Conservation (phyloP, 192 early-diverging fungal genomes). For the Coemansia guatemalensis region DNA sequence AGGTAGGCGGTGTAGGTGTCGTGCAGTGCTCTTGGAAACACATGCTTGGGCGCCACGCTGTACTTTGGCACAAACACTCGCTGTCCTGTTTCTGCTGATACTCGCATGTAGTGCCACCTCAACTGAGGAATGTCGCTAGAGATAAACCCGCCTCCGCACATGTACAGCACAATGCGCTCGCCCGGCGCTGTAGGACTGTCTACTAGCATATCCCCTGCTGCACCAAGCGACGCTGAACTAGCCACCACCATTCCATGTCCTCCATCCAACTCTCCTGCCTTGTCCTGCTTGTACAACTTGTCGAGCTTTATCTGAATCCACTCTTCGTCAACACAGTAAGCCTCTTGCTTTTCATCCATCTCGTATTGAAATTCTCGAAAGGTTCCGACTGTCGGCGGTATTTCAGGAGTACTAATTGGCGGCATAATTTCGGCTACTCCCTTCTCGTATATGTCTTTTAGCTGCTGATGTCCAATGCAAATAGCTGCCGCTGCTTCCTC, state of each 20-base stretch:
- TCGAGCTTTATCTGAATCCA: slow-evolving; percentile 2
- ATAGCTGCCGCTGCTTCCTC: slow-evolving; percentile 4
- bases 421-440: neutral
- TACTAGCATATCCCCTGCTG: neutral
- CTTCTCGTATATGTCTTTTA: neutral
- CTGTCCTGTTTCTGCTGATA: slow-evolving; percentile 18
- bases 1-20: slow-evolving; percentile 25
- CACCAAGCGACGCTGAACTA: neutral
- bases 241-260: slow-evolving; percentile 22
- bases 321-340: slow-evolving; percentile 12
- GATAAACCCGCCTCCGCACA: slow-evolving; percentile 28
- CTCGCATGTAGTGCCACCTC: slow-evolving; percentile 17
- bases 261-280: neutral
- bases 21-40: slow-evolving; percentile 27
- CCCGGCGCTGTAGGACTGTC: neutral
- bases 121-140: slow-evolving; percentile 6
- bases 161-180: slow-evolving; percentile 21
- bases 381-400: slow-evolving; percentile 6
- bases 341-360: slow-evolving; percentile 13
- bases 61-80: slow-evolving; percentile 34
- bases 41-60: slow-evolving; percentile 15
- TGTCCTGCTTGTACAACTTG: slow-evolving; percentile 13
- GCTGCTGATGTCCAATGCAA: neutral
- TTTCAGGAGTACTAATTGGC: neutral
- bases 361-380: slow-evolving; percentile 6